phyloP scores from a whole-genome alignment of 805 yeast genomes.

The Hanseniaspora valbyensis region DNA sequence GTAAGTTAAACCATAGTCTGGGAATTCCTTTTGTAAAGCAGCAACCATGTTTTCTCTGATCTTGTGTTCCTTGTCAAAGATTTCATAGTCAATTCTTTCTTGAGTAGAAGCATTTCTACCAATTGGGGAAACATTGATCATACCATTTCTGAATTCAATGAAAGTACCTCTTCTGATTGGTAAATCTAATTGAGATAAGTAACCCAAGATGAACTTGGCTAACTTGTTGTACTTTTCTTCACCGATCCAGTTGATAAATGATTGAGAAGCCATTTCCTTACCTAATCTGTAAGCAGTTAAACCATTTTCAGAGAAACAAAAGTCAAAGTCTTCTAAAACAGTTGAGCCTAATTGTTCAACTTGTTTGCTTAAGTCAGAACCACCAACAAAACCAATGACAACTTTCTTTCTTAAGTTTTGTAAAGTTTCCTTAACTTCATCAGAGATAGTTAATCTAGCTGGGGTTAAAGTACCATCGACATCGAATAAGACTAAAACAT shows the following conservation, averaged over 20 bases:
- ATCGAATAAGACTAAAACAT: constrained; percentile 83
- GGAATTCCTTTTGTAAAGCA: constrained; percentile 72
- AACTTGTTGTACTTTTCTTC: constrained; percentile 85
- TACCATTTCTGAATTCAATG: constrained; percentile 97
- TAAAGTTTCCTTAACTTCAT: constrained; percentile 66
- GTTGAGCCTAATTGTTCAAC: constrained; percentile 85
- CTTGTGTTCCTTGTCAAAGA: constrained; percentile 65
- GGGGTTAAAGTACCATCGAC: constrained; percentile 98
- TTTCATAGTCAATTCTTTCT: constrained; percentile 89
- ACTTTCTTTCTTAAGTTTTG: constrained; percentile 75
- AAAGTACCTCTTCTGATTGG: constrained; percentile 99
- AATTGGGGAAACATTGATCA: constrained; percentile 95
- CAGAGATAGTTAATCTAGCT: constrained; percentile 70
- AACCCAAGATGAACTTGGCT: constrained; percentile 71
- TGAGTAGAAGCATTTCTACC: constrained; percentile 95
- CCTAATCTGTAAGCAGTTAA: constrained; percentile 94
- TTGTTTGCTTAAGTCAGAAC: constrained; percentile 89
- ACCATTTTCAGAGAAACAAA: constrained; percentile 95
- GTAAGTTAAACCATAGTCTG: constrained; percentile 79
- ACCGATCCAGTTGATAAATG: constrained; percentile 92
- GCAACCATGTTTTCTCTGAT: constrained; percentile 75
- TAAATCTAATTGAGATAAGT: constrained; percentile 73
- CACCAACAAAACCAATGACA: constrained; percentile 96
- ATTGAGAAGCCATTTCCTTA: constrained; percentile 77
- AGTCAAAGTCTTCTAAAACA: constrained; percentile 75